phyloP scores from a whole-genome alignment of 129 eudicot genomes.

The Centella asiatica region DNA sequence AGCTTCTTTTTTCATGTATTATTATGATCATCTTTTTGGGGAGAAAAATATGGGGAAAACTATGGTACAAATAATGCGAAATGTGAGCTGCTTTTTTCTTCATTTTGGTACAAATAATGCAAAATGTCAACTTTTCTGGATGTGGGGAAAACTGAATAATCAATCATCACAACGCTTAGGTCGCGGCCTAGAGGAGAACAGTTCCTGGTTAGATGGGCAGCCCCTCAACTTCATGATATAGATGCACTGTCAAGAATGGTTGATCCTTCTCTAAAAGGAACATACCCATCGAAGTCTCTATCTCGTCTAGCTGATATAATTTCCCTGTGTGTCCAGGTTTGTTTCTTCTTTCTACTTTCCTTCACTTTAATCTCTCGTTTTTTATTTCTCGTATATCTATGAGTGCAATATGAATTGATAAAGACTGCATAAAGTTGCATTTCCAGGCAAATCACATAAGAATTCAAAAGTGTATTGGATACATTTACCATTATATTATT shows the following conservation, averaged over 20 bases:
- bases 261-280: slow-evolving; percentile 62
- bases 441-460: neutral
- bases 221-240: slow-evolving; percentile 71
- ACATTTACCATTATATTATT: too few relatives aligned
- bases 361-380: neutral
- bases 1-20: neutral
- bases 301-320: slow-evolving; percentile 93
- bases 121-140: neutral
- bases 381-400: neutral
- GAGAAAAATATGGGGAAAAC: too few relatives aligned
- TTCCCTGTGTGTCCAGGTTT: slow-evolving; percentile 83
- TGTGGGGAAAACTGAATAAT: neutral
- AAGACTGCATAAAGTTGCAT: neutral
- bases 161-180: slow-evolving; percentile 19
- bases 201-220: slow-evolving; percentile 90
- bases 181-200: slow-evolving; percentile 82
- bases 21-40: too few relatives aligned
- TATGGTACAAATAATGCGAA: too few relatives aligned
- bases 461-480: neutral
- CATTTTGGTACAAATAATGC: neutral
- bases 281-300: slow-evolving; percentile 68
- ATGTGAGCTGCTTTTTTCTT: too few relatives aligned
- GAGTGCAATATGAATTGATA: neutral
- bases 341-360: slow-evolving; percentile 5
- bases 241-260: slow-evolving; percentile 88